phyloP scores from a whole-genome alignment of 352 stramenopile genomes.

The Pythium periplocum region DNA sequence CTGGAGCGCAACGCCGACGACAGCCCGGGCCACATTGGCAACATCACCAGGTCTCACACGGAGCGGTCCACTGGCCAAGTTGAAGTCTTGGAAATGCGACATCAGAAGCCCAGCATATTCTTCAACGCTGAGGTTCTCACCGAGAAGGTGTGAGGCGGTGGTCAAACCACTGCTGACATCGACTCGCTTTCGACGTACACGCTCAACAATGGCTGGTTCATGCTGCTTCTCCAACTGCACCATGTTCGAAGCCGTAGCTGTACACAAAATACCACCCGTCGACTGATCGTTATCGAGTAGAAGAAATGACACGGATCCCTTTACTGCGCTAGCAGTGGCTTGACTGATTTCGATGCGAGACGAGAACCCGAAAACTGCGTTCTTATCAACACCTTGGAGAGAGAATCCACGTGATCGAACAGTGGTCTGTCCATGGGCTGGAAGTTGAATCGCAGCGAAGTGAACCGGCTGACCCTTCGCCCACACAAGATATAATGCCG shows the following conservation, averaged over 20 bases:
- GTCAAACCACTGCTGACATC: constrained; percentile 37
- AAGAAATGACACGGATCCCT: constrained; percentile 68
- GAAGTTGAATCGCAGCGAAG: constrained; percentile 60
- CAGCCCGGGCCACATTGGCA: constrained; percentile 45
- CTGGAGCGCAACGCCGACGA: constrained; percentile 50
- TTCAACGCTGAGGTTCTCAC: constrained; percentile 32
- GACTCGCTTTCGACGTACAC: constrained; percentile 14
- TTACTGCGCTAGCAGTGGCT: constrained; percentile 42
- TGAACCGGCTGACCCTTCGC: constrained; percentile 45
- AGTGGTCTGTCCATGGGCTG: constrained; percentile 36
- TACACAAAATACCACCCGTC: constrained; percentile 36
- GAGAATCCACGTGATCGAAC: constrained; percentile 56
- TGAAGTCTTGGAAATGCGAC: constrained; percentile 42
- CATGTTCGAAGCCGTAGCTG: constrained; percentile 68
- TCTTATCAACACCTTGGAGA: constrained; percentile 54
- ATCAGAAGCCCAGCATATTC: constrained; percentile 53
- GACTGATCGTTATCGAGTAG: constrained; percentile 40
- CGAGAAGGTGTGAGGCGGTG: constrained; percentile 23
- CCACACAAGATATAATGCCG: constrained; percentile 72
- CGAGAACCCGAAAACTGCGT: constrained; percentile 47
- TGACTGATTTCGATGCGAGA: constrained; percentile 42
- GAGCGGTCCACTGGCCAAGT: constrained; percentile 16
- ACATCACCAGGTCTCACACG: constrained; percentile 42
- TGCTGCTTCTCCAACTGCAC: constrained; percentile 34
- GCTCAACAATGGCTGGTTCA: constrained; percentile 6